Conservation (phyloP, 2,329 filamentous ascomycete species). For the Colletotrichum sidae region DNA sequence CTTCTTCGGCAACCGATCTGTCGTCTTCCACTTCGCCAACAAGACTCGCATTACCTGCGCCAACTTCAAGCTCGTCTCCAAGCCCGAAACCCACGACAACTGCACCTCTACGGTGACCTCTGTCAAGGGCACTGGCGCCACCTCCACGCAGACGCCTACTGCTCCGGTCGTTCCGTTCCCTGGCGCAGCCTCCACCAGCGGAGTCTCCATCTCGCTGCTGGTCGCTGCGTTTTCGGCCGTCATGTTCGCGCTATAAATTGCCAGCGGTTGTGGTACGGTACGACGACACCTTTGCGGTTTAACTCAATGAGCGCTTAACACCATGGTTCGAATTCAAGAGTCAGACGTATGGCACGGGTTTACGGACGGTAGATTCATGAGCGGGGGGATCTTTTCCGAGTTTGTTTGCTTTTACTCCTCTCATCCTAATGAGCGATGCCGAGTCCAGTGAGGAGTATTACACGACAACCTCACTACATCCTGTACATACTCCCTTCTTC, state of each 20-base stretch:
- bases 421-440: conserved; percentile 16
- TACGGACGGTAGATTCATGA: background rate
- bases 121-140: background rate
- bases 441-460: conserved; percentile 10
- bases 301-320: too few relatives aligned
- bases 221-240: conserved; percentile 39
- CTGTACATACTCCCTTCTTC: conserved; percentile 21
- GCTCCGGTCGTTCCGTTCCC: conserved; percentile 18
- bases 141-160: background rate
- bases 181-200: conserved; percentile 34
- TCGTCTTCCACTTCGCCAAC: conserved; percentile 74
- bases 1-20: conserved; percentile 74
- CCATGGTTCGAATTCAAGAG: background rate
- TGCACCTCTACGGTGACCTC: conserved; percentile 24
- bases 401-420: background rate
- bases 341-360: background rate
- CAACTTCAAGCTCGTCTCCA: conserved; percentile 61
- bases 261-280: background rate
- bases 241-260: conserved; percentile 37
- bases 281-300: too few relatives aligned
- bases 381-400: background rate
- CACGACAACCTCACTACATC: conserved; percentile 6
- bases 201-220: conserved; percentile 26
- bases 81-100: conserved; percentile 31
- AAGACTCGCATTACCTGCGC: conserved; percentile 74